phyloP scores from a whole-genome alignment of 352 stramenopile genomes.

The Phytophthora parvispora region DNA sequence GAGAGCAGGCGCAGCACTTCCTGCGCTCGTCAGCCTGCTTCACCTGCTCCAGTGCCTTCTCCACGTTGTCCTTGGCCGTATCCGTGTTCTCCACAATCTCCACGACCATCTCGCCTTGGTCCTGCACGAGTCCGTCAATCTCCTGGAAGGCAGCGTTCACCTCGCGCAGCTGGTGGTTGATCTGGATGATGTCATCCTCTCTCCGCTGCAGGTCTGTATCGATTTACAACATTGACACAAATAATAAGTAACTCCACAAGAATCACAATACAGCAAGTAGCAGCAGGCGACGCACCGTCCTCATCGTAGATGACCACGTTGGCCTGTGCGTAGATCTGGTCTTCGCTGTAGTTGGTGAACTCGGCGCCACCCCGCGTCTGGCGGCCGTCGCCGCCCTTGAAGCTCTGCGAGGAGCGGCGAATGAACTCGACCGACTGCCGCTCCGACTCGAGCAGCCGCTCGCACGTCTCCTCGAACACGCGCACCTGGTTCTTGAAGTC shows the following conservation, averaged over 20 bases:
- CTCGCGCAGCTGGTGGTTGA: slow-evolving; percentile 89
- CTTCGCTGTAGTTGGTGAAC: slow-evolving; percentile 88
- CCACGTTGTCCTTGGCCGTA: slow-evolving; percentile 79
- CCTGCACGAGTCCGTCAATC: slow-evolving; percentile 86
- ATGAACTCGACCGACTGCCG: slow-evolving; percentile 84
- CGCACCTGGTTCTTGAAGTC: slow-evolving; percentile 88
- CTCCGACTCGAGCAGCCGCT: slow-evolving; percentile 74
- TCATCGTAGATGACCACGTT: slow-evolving; percentile 89
- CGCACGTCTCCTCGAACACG: slow-evolving; percentile 83
- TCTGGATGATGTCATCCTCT: slow-evolving; percentile 91
- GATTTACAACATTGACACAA: slow-evolving; percentile 15
- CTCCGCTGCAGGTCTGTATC: slow-evolving; percentile 74
- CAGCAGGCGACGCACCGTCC: slow-evolving; percentile 60
- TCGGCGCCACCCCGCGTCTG: slow-evolving; percentile 39
- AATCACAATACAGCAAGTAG: not conserved
- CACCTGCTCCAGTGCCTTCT: slow-evolving; percentile 77
- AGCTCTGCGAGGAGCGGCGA: slow-evolving; percentile 80
- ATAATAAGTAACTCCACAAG: not conserved
- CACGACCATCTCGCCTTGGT: slow-evolving; percentile 85
- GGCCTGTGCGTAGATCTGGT: slow-evolving; percentile 90
- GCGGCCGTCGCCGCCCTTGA: slow-evolving; percentile 48
- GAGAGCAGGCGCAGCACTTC: slow-evolving; percentile 79
- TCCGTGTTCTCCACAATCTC: slow-evolving; percentile 89
- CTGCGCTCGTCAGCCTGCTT: slow-evolving; percentile 71
- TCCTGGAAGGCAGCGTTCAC: slow-evolving; percentile 90